Evolutionary conservation across 208 protist species (phyloP).

Genomic region (Acanthamoeba castellanii): DNA sequence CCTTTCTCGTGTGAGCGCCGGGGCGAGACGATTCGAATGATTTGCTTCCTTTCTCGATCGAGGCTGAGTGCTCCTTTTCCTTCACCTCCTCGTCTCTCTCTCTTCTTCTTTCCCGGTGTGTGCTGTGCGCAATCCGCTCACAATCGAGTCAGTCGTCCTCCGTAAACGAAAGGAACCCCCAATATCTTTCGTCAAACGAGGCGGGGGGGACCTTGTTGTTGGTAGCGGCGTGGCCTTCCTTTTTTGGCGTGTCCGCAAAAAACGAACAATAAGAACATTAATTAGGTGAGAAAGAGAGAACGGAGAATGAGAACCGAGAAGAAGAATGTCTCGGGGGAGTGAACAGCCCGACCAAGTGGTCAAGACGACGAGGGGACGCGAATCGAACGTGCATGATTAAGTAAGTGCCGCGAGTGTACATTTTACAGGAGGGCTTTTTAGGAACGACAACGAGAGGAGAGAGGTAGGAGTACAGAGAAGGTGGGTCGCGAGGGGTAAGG

Average conservation of each 20-base stretch:
- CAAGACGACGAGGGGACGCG: background rate
- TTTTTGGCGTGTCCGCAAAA: background rate
- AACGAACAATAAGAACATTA: background rate
- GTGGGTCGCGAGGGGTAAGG: background rate
- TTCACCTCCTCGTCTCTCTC: too few species aligned
- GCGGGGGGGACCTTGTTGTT: background rate
- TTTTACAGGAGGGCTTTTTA: background rate
- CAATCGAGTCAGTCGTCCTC: too few species aligned
- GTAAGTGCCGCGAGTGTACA: slow-evolving; percentile 11
- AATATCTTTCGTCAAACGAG: background rate
- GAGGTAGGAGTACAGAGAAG: background rate
- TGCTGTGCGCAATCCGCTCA: too few species aligned
- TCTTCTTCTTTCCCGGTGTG: too few species aligned
- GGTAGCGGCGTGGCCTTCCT: background rate
- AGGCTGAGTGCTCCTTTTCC: too few species aligned
- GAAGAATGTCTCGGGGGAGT: background rate
- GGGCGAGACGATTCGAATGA: too few species aligned
- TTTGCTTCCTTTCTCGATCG: too few species aligned
- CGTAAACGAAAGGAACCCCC: background rate
- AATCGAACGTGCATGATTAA: background rate
- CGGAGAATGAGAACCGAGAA: background rate
- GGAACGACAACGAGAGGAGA: background rate
- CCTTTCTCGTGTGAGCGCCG: too few species aligned
- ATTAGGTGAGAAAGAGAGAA: background rate
- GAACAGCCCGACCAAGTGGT: too few species aligned